Evolutionary conservation across 2,329 filamentous ascomycete species (phyloP).

Genomic region (Fusarium aywerte): DNA sequence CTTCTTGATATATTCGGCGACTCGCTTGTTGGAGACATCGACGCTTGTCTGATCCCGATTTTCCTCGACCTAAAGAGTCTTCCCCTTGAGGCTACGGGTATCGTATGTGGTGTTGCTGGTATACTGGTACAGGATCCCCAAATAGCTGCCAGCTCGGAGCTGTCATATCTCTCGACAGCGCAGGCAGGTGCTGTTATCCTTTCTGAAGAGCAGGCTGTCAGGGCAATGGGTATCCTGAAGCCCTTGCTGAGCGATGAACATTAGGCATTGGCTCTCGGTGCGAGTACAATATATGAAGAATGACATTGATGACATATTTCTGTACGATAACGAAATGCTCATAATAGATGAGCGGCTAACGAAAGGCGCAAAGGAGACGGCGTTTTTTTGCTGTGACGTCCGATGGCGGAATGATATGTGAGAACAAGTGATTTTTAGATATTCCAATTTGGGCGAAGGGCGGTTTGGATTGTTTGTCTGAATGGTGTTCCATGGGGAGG

Average conservation of each 20-base stretch:
- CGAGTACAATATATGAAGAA: neutral
- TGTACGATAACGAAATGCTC: constrained; percentile 31
- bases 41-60: constrained; percentile 81
- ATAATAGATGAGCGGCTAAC: constrained; percentile 1
- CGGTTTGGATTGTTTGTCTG: constrained; percentile 24
- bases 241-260: constrained; percentile 57
- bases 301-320: neutral
- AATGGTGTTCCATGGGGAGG: constrained; percentile 30
- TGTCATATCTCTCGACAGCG: constrained; percentile 91
- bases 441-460: constrained; percentile 7
- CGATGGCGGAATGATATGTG: neutral
- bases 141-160: constrained; percentile 70
- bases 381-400: constrained; percentile 28
- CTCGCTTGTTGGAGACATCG: constrained; percentile 79
- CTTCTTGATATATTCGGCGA: constrained; percentile 75
- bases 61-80: constrained; percentile 85
- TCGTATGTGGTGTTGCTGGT: constrained; percentile 93
- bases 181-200: constrained; percentile 91
- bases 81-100: constrained; percentile 89
- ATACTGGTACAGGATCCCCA: constrained; percentile 79
- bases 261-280: constrained; percentile 9
- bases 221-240: constrained; percentile 76
- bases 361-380: constrained; percentile 28
- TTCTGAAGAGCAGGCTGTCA: constrained; percentile 75
- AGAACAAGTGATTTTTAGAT: constrained; percentile 4